Evolutionary conservation across 73 alveolate genomes (phyloP), one percentile per base, ranked within the genome.

Genomic region (Paramecium pentaurelia): DNA sequence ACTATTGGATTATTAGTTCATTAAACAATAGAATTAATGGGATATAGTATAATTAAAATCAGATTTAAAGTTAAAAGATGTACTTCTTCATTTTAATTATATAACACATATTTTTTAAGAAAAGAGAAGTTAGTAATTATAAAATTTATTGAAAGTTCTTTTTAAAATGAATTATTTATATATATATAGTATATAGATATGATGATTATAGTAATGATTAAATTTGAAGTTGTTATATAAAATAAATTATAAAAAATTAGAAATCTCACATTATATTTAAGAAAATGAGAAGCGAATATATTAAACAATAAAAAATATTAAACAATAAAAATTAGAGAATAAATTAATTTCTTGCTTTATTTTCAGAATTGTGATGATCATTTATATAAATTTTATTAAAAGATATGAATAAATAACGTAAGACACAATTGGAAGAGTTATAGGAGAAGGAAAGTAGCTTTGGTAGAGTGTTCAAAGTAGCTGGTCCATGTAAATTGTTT

Each of bases 401-500:
- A 64, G 84, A 37, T 73, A 73, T 73, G 87, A 30, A 32, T 22
- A 83, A 58, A 60, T 71, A 70, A 73, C 71, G 84, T 22, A 89
- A 89, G 88, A 89, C 86, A 45, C 71, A 77, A 71, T 89, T 89
- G 77, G 94, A 89, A 34, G 94, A 89, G 30, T 71, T 89, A 38
- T n/a, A 77, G 47, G 94, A 89, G 54, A 89, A 54, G 49, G 94
- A 89, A 45, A 60, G 89, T 16, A 89, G 77, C 64, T 89, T 71
- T 83, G 94, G 94, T 45, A 71, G 88, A 89, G 88, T 89, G 9
- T 89, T 71, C 92, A 89, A 89, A 73, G 94, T 89, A n/a, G 94
- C 94, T 34, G 94, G 94, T 45, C 94, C 94, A 71, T 83, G 94
- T 89, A 89, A 71, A 47, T 54, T 18, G 34, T 71, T 14, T 42